Percentiles rank a stretch among this genome's conserved stretches.
phyloP scores from a whole-genome alignment of 1,284 basidiomycete species.

The Leccinum fallax region DNA sequence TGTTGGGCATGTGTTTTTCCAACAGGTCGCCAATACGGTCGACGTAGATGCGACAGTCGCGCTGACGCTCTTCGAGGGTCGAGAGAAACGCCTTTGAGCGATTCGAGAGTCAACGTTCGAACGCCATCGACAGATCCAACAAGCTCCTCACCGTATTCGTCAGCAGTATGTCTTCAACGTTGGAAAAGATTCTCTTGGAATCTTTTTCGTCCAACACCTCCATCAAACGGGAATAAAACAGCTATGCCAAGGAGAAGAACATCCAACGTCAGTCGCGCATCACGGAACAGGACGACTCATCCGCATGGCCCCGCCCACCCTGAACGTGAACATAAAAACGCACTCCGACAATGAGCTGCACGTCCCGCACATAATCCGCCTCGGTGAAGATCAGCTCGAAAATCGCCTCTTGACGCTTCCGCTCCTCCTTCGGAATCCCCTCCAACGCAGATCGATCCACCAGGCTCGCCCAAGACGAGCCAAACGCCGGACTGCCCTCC shows the following conservation, averaged over 20 bases:
- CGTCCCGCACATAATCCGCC: slow-evolving; percentile 82
- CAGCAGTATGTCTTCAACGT: slow-evolving; percentile 88
- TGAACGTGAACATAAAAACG: slow-evolving; percentile 16
- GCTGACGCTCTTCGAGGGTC: slow-evolving; percentile 88
- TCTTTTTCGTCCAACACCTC: slow-evolving; percentile 77
- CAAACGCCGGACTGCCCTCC: slow-evolving; percentile 60
- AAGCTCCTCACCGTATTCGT: slow-evolving; percentile 71
- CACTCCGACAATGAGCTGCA: slow-evolving; percentile 90
- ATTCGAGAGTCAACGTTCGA: not conserved
- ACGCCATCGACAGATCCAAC: not conserved
- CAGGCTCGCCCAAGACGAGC: slow-evolving; percentile 87
- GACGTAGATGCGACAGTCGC: slow-evolving; percentile 86
- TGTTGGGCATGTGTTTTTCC: slow-evolving; percentile 69
- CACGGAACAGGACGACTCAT: not conserved
- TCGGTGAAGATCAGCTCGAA: slow-evolving; percentile 94
- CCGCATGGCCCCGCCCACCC: not conserved
- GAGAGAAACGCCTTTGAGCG: slow-evolving; percentile 70
- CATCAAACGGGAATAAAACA: slow-evolving; percentile 85
- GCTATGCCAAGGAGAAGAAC: slow-evolving; percentile 36
- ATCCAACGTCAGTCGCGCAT: slow-evolving; percentile 1
- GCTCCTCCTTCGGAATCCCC: slow-evolving; percentile 74
- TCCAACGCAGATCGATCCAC: slow-evolving; percentile 82
- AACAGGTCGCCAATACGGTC: slow-evolving; percentile 89
- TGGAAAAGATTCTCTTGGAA: slow-evolving; percentile 85
- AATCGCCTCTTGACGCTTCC: slow-evolving; percentile 89